Conservation (phyloP, 257 asterid genomes). For the Petunia axillaris region DNA sequence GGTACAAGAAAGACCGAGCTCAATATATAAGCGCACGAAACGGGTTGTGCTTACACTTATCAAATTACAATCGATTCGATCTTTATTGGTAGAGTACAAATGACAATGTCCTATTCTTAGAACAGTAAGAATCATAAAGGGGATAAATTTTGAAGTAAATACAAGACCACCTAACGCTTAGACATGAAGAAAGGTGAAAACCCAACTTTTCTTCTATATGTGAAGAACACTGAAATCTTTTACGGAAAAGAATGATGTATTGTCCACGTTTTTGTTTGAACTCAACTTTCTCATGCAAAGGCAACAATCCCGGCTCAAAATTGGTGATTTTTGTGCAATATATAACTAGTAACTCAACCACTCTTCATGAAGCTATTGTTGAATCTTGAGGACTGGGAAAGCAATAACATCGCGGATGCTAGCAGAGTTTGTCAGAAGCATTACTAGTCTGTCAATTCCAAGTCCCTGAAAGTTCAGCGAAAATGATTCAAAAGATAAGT, state of each 20-base stretch:
- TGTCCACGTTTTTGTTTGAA: background rate
- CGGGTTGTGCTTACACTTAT: background rate
- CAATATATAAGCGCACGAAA: background rate
- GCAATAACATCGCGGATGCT: slow-evolving; percentile 93
- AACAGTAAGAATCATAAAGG: background rate
- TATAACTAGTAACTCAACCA: background rate
- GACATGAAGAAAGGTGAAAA: background rate
- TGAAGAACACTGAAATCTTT: background rate
- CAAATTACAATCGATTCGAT: background rate
- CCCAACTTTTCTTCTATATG: background rate
- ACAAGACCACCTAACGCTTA: background rate
- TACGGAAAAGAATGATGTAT: background rate
- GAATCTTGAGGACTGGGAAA: slow-evolving; percentile 85
- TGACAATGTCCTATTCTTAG: background rate
- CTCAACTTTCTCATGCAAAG: background rate
- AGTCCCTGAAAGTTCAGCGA: slow-evolving; percentile 66
- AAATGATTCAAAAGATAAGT: background rate
- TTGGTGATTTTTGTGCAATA: background rate
- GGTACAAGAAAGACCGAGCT: background rate
- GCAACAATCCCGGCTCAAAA: slow-evolving; percentile 5
- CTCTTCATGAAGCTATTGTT: slow-evolving; percentile 37
- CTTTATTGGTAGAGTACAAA: background rate
- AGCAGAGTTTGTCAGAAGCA: slow-evolving; percentile 81
- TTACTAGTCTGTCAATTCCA: slow-evolving; percentile 92
- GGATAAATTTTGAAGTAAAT: background rate